Evolutionary conservation across 2,329 filamentous ascomycete species (phyloP), one percentile per base, ranked within the genome.

Genomic region (Gremmenia infestans): DNA sequence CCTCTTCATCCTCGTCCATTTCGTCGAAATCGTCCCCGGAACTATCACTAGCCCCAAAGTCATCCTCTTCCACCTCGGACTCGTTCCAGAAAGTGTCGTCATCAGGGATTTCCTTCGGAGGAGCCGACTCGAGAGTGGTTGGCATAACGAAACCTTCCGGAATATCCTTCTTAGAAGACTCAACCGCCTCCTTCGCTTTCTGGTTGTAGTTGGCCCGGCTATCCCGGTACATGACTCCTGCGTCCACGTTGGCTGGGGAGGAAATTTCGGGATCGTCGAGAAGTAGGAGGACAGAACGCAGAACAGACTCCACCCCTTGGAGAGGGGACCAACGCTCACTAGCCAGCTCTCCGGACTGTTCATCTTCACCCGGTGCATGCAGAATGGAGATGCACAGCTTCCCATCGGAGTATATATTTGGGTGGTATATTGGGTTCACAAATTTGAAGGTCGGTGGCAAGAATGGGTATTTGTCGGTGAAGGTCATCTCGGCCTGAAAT

Each of bases 301-400:
- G 81, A 37, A 99, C 92, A 2, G 91, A 95, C 75, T 97, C 94
- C 48, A 95, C 93, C 19, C 92, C 89, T 72, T 97, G 93, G 4
- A 94, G 85, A 1, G 94, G 92, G 5, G 90, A 91, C 93, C 93
- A 99, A 56, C 93, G 88, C 74, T 97, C 94, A 56, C 87, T 88
- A 6, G 94, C 93, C 40, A 82, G 75, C 73, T 97, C 93, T 59
- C 94, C 94, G 0, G 92, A 96, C 78, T 92, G 93, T 64, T 88
- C 83, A 69, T 97, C 93, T 59, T 97, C 91, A 63, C 94, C 94
- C 0, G 94, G 91, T 17, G 84, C 82, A 73, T 99, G 93, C 11
- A 99, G 84, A 67, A 99, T 99, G 47, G 92, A 97, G 71, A 99
- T 97, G 77, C 94, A 97, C 46, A 97, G 81, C 63, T 87, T 87